Evolutionary conservation across 345 rosid species (phyloP).

Genomic region (Salix koriyanagi): DNA sequence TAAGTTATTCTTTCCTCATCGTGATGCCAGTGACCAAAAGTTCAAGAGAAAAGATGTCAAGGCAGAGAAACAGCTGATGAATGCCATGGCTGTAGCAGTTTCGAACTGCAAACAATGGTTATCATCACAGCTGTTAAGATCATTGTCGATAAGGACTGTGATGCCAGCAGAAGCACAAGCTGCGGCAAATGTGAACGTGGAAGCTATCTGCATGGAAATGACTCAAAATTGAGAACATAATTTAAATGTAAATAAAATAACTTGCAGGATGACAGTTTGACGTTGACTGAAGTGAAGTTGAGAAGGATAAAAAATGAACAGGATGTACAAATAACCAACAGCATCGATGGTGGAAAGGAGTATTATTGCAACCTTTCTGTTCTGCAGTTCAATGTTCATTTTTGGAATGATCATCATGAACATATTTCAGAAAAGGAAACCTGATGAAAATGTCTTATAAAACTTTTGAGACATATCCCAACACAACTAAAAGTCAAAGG

Average conservation of each 20-base stretch:
- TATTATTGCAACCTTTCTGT: background rate
- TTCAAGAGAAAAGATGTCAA: conserved; percentile 64
- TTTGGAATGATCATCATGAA: background rate
- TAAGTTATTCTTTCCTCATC: conserved; percentile 20
- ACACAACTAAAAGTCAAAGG: background rate
- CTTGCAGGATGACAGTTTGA: background rate
- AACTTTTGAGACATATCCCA: background rate
- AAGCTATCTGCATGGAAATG: conserved; percentile 50
- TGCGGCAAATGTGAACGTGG: conserved; percentile 71
- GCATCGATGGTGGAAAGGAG: background rate
- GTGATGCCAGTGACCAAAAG: conserved; percentile 69
- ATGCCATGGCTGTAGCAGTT: conserved; percentile 74
- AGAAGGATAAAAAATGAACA: background rate
- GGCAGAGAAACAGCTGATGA: conserved; percentile 60
- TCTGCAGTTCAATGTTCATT: background rate
- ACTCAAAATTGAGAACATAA: background rate
- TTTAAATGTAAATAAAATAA: background rate
- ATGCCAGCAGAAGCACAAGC: conserved; percentile 83
- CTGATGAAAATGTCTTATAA: background rate
- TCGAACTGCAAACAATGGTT: conserved; percentile 68
- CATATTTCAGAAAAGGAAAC: background rate
- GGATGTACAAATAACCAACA: background rate
- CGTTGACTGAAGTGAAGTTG: background rate
- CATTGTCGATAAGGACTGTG: conserved; percentile 76
- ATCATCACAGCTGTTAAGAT: conserved; percentile 42